Percentiles rank a stretch among this genome's conserved stretches.
These are phyloP conservation scores for Botrytis elliptica DNA, from an alignment of 2,329 filamentous ascomycete species.

Conservation along the genomic window DNA sequence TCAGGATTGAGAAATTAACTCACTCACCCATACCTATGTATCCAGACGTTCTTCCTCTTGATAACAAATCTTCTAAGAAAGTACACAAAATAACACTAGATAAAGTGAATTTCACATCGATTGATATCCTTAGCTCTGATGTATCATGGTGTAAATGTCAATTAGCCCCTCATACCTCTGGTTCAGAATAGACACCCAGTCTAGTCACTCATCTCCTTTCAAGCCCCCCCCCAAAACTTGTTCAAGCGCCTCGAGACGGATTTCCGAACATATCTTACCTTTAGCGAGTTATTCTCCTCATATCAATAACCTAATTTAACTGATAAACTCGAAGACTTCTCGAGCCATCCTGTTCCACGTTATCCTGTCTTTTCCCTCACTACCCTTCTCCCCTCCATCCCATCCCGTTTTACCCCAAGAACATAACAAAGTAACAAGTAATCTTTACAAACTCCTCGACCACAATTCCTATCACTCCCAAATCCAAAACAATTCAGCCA, in stretches of 20 bases:
- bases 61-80: background rate
- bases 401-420: background rate
- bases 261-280: background rate
- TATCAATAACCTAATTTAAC: background rate
- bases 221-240: no score
- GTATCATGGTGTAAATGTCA: background rate
- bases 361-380: fast-evolving
- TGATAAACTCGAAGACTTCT: background rate
- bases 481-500: background rate
- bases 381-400: background rate
- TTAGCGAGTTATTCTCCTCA: background rate
- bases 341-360: background rate
- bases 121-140: background rate
- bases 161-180: background rate
- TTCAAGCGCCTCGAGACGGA: no score
- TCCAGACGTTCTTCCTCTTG: background rate
- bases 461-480: background rate
- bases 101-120: background rate
- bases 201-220: background rate
- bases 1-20: background rate
- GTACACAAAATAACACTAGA: background rate
- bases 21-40: background rate
- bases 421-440: background rate
- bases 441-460: background rate
- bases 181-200: background rate